phyloP scores from a whole-genome alignment of 1,284 basidiomycete species.

The Sphaerobolus stellatus region DNA sequence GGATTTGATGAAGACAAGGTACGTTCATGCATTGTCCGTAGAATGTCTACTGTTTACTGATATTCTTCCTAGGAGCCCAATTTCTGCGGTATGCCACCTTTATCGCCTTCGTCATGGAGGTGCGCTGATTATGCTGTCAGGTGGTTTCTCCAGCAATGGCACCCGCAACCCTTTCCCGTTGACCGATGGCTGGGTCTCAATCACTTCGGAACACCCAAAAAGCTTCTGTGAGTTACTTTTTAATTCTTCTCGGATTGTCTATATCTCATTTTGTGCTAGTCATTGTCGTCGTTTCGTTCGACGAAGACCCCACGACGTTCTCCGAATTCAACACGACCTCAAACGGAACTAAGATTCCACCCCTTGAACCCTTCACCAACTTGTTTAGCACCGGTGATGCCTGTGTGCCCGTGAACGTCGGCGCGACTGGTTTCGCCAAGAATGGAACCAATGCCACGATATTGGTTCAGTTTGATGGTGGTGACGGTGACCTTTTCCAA shows the following conservation, averaged over 20 bases:
- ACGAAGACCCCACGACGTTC: conserved; percentile 54
- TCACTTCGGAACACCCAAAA: conserved; percentile 58
- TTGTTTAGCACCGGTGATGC: conserved; percentile 51
- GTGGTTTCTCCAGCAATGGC: conserved; percentile 47
- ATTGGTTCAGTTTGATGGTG: conserved; percentile 61
- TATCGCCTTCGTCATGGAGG: background rate
- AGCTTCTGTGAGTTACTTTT: conserved; percentile 49
- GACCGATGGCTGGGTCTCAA: conserved; percentile 48
- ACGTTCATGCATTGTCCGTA: background rate
- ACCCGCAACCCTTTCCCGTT: conserved; percentile 67
- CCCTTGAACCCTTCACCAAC: conserved; percentile 52
- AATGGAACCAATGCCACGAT: conserved; percentile 60
- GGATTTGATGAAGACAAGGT: conserved; percentile 60
- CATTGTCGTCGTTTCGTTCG: conserved; percentile 55
- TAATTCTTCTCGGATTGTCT: background rate
- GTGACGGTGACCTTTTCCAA: conserved; percentile 70
- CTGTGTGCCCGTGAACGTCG: conserved; percentile 63
- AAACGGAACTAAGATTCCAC: conserved; percentile 34
- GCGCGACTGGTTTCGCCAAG: conserved; percentile 47
- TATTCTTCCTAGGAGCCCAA: conserved; percentile 38
- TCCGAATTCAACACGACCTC: conserved; percentile 54
- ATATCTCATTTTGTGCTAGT: conserved; percentile 35
- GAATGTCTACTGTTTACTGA: background rate
- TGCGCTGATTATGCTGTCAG: conserved; percentile 31
- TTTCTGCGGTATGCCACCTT: conserved; percentile 49